Conservation (phyloP, 2,329 filamentous ascomycete species). For the Spiromastix sp. region DNA sequence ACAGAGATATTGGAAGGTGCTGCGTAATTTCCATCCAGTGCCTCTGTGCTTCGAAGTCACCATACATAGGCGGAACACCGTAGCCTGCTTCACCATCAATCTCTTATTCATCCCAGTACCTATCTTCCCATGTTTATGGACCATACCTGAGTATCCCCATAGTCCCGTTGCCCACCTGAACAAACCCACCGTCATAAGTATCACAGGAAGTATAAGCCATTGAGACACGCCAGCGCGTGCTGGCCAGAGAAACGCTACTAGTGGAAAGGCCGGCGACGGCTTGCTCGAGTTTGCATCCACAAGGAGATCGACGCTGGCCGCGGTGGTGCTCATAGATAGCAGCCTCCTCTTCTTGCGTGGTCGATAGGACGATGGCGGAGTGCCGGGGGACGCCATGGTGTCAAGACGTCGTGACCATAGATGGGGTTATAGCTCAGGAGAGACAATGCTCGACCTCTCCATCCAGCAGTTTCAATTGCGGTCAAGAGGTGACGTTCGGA, state of each 20-base stretch:
- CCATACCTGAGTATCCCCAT: conserved; percentile 85
- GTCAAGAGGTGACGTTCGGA: too few species aligned
- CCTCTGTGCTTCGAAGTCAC: conserved; percentile 93
- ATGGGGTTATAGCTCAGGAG: neutral
- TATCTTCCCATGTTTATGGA: too few species aligned
- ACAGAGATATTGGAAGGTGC: conserved; percentile 79
- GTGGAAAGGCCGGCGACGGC: conserved; percentile 65
- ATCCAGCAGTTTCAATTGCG: too few species aligned
- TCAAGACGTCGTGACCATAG: neutral
- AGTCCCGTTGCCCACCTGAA: conserved; percentile 88
- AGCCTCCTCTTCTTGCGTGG: conserved; percentile 37
- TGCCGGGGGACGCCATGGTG: conserved; percentile 17
- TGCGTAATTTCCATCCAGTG: conserved; percentile 99
- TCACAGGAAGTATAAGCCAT: conserved; percentile 83
- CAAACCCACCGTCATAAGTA: conserved; percentile 80
- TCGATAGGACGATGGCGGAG: conserved; percentile 25
- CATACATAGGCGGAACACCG: conserved; percentile 76
- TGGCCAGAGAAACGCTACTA: conserved; percentile 91
- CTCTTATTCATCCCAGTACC: neutral
- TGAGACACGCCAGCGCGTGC: conserved; percentile 70
- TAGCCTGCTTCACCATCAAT: conserved; percentile 45
- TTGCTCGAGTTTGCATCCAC: conserved; percentile 35
- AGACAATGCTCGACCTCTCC: neutral
- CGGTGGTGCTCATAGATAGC: conserved; percentile 18
- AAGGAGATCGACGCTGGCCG: conserved; percentile 32